Percentiles rank a stretch among this genome's conserved stretches.
These are phyloP conservation scores for Sechiopsis laciniata DNA, from an alignment of 306 rosid genomes.

Conservation along the genomic window DNA sequence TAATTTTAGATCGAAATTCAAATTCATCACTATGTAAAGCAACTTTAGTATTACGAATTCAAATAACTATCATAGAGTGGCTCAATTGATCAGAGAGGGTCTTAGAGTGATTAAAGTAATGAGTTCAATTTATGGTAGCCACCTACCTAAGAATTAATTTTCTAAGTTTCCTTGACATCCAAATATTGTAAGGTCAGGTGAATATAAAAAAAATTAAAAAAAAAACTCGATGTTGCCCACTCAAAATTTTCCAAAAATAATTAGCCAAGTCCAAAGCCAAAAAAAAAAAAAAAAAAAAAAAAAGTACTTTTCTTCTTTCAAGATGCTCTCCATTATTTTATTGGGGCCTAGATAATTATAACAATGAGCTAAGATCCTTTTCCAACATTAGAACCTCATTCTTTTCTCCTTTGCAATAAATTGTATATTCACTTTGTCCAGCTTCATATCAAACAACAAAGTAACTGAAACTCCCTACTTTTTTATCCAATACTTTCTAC, in stretches of 20 bases:
- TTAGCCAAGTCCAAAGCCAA: neutral
- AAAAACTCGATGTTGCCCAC: no score
- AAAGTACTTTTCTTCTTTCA: neutral
- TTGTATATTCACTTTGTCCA: slow-evolving; percentile 17
- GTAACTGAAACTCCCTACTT: slow-evolving; percentile 9
- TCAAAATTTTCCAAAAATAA: neutral
- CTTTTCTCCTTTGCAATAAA: slow-evolving; percentile 6
- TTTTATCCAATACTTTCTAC: slow-evolving; percentile 10
- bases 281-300: neutral
- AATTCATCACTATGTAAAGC: neutral
- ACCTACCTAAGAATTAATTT: no score
- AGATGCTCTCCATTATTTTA: slow-evolving; percentile 17
- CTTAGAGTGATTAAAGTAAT: no score
- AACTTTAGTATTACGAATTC: neutral
- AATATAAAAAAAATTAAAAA: no score
- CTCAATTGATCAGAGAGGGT: no score
- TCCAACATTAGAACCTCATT: slow-evolving; percentile 9
- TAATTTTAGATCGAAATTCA: neutral
- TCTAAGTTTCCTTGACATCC: no score
- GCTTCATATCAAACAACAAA: slow-evolving; percentile 15
- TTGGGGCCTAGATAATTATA: slow-evolving; percentile 9
- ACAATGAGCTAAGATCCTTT: slow-evolving; percentile 18
- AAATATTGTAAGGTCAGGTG: no score
- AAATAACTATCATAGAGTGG: no score
- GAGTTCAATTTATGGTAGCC: no score